phyloP scores from a whole-genome alignment of 148 eudicot genomes.

The Rhododendron vialii region DNA sequence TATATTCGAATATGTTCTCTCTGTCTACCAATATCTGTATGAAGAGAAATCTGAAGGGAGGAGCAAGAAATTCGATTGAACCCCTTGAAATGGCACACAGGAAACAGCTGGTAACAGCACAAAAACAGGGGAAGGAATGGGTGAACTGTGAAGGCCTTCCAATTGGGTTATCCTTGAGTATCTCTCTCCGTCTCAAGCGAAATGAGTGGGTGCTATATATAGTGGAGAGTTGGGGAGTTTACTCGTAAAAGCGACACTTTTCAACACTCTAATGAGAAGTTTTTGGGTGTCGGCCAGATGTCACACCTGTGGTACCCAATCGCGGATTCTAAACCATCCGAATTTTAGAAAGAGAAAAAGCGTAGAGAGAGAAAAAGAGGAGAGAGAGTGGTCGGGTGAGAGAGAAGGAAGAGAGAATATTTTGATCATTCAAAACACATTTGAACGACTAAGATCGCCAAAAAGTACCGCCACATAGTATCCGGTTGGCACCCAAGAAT shows the following conservation, averaged over 20 bases:
- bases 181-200: not conserved
- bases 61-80: not conserved
- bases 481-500: too few species aligned
- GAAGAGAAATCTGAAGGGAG: not conserved
- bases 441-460: too few species aligned
- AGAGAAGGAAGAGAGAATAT: too few species aligned
- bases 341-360: too few species aligned
- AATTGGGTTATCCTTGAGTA: not conserved
- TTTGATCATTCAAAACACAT: too few species aligned
- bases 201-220: not conserved
- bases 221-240: not conserved
- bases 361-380: too few species aligned
- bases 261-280: not conserved
- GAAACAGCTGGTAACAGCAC: not conserved
- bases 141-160: too few species aligned
- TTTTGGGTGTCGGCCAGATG: too few species aligned
- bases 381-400: too few species aligned
- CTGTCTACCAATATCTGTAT: not conserved
- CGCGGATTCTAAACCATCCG: too few species aligned
- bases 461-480: fast-evolving
- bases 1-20: not conserved
- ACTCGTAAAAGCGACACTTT: not conserved
- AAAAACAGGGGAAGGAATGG: not conserved
- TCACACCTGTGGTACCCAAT: too few species aligned
- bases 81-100: not conserved